phyloP scores from a whole-genome alignment of 345 rosid genomes.

The Lumnitzera racemosa region DNA sequence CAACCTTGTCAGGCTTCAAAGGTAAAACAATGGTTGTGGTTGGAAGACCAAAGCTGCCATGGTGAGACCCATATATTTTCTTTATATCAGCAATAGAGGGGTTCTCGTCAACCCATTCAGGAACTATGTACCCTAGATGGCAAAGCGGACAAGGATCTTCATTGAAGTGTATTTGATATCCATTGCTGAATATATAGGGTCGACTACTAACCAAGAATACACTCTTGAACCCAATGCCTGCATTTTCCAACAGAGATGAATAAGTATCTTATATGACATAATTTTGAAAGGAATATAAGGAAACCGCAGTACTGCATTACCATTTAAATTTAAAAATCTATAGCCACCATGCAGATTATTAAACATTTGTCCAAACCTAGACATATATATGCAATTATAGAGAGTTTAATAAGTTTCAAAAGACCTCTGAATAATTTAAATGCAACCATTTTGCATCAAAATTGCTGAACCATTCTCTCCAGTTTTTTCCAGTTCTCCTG shows the following conservation, averaged over 20 bases:
- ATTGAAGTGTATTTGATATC: conserved; percentile 56
- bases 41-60: conserved; percentile 29
- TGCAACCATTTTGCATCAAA: no score
- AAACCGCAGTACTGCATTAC: no score
- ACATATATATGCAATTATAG: no score
- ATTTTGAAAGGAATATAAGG: no score
- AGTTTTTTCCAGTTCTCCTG: no score
- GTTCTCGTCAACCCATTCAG: conserved; percentile 68
- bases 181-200: conserved; percentile 59
- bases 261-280: no score
- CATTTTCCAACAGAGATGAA: not conserved
- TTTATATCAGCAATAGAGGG: conserved; percentile 38
- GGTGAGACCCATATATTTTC: conserved; percentile 36
- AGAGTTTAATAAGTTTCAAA: no score
- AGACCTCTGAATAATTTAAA: no score
- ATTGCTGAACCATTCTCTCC: no score
- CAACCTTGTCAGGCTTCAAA: conserved; percentile 50
- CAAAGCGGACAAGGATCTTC: conserved; percentile 60
- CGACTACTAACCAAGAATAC: conserved; percentile 49
- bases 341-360: no score
- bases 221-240: conserved; percentile 73
- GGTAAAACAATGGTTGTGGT: conserved; percentile 58
- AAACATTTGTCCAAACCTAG: no score
- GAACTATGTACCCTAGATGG: conserved; percentile 62
- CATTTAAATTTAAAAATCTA: no score